These are phyloP conservation scores for Ceratopteris richardii DNA, from an alignment of 75 land plant species.

Conservation along the genomic window DNA sequence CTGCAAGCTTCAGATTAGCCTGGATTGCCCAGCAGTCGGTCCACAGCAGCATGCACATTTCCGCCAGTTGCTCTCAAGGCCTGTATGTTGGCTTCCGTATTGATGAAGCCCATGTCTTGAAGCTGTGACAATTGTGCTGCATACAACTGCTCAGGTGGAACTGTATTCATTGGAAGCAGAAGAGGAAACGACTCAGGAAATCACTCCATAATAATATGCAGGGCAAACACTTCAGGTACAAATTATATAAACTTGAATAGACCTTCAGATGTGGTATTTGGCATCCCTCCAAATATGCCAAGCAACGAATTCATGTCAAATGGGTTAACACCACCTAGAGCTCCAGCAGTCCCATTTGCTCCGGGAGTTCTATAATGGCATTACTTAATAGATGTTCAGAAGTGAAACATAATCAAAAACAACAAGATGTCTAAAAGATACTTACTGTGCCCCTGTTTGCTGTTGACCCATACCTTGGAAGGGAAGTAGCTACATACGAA, in stretches of 20 bases:
- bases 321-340: neutral
- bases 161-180: constrained; percentile 20
- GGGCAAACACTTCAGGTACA: too few species aligned
- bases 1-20: too few species aligned
- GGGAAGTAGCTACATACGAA: too few species aligned
- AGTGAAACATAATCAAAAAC: neutral
- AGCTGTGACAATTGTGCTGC: constrained; percentile 85
- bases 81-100: constrained; percentile 78
- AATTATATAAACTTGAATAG: too few species aligned
- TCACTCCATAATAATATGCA: too few species aligned
- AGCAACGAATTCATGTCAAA: neutral
- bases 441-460: constrained; percentile 52
- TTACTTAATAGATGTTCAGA: too few species aligned
- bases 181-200: neutral
- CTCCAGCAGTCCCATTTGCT: neutral
- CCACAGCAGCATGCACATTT: constrained; percentile 92
- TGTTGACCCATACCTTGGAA: constrained; percentile 10
- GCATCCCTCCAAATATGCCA: neutral
- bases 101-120: constrained; percentile 95
- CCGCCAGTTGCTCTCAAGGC: constrained; percentile 77
- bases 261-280: too few species aligned
- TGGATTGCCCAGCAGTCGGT: constrained; percentile 77
- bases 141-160: constrained; percentile 82
- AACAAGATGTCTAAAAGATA: neutral
- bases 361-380: neutral